A percentile compares a stretch with the other conserved stretches of the same genome.
phyloP scores from a whole-genome alignment of 169 alveolate genomes.

The Miamiensis avidus region DNA sequence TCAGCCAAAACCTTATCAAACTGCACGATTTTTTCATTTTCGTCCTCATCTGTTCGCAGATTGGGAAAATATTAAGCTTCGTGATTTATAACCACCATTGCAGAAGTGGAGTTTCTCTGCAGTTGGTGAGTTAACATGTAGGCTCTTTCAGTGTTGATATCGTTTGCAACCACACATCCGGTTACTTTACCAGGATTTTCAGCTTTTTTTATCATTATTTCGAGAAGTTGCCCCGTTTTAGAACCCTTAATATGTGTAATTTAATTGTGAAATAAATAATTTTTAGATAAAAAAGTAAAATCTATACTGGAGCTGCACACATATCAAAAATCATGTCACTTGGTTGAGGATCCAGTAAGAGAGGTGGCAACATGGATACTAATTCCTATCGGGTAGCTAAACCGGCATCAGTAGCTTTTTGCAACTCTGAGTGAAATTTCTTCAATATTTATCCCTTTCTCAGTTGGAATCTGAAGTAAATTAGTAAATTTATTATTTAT shows the following conservation, averaged over 20 bases:
- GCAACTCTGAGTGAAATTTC: conserved; percentile 66
- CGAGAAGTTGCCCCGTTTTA: conserved; percentile 83
- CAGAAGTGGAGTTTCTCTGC: conserved; percentile 82
- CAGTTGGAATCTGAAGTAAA: conserved; percentile 63
- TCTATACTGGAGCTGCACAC: conserved; percentile 96
- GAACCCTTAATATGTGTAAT: conserved; percentile 50
- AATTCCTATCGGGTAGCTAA: conserved; percentile 93
- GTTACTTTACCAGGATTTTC: conserved; percentile 30
- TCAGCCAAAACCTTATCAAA: conserved; percentile 94
- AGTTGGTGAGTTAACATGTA: conserved; percentile 93
- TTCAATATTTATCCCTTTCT: conserved; percentile 65
- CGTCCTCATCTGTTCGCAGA: neutral
- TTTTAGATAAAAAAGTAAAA: no score
- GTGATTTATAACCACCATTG: conserved; percentile 85
- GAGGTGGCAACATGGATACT: conserved; percentile 96
- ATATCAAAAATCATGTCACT: conserved; percentile 91
- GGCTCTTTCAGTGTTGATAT: conserved; percentile 93
- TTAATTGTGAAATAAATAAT: neutral
- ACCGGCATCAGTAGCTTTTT: conserved; percentile 90
- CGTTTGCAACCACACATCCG: conserved; percentile 93
- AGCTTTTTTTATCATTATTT: conserved; percentile 54
- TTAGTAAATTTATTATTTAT: no score
- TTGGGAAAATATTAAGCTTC: conserved; percentile 92
- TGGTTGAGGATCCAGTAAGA: conserved; percentile 88
- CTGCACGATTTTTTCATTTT: conserved; percentile 52